Conservation (phyloP, 1,284 basidiomycete species). For the Papiliotrema laurentii region DNA sequence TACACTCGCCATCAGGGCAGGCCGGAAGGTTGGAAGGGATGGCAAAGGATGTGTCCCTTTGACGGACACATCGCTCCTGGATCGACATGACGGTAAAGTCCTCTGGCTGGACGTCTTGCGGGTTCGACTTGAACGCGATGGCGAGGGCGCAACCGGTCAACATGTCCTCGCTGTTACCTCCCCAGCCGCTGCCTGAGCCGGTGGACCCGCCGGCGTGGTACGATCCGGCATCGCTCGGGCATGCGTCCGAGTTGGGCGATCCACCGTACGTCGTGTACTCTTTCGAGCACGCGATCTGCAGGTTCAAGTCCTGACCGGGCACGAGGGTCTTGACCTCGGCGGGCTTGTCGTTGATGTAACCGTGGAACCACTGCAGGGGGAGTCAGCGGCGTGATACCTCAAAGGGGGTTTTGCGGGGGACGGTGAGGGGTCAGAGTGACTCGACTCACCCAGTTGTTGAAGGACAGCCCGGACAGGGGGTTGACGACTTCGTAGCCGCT, state of each 20-base stretch:
- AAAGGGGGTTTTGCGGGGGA: neutral
- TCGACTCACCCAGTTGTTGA: conserved; percentile 14
- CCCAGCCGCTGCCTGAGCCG: conserved; percentile 3
- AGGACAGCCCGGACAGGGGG: conserved; percentile 11
- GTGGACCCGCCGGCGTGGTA: conserved; percentile 14
- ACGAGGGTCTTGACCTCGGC: conserved; percentile 8
- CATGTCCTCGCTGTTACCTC: conserved; percentile 11
- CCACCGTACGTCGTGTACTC: conserved; percentile 6
- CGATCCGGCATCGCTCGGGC: conserved; percentile 10
- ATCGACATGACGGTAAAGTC: conserved; percentile 69
- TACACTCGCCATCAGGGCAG: conserved; percentile 62
- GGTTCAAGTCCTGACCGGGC: conserved; percentile 8
- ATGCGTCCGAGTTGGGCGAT: conserved; percentile 6
- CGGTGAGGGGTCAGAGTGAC: neutral
- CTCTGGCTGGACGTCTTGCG: conserved; percentile 55
- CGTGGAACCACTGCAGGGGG: conserved; percentile 15
- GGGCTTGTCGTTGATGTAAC: conserved; percentile 3
- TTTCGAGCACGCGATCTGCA: conserved; percentile 14
- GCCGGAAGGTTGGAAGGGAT: conserved; percentile 62
- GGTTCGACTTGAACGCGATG: conserved; percentile 63
- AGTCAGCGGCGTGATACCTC: neutral
- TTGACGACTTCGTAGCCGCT: conserved; percentile 4
- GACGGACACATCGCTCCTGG: conserved; percentile 68
- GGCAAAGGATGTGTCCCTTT: conserved; percentile 57
- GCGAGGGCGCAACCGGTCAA: conserved; percentile 50